Base-by-base conservation (phyloP, 2,329 filamentous ascomycete species). In the Hymenoscyphus occultus region DNA sequence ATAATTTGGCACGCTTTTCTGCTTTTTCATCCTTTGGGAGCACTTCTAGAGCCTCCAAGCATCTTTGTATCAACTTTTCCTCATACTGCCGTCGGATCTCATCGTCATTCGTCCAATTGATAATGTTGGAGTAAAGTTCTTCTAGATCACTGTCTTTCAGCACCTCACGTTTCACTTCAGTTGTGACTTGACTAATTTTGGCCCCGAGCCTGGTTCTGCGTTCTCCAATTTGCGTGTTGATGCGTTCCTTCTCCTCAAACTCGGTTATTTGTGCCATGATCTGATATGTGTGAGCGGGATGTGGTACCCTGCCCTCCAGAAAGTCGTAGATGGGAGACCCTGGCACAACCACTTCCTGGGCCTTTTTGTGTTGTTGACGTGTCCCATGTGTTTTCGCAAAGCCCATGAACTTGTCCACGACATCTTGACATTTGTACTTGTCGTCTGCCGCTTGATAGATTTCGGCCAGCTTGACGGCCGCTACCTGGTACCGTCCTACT, bases 41-140 rank as follows among this genome's bases (percentile, higher is more conserved):
- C 35, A 91, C 88, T 9, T 90, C 77, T 0, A 99, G 83, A 5
- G 86, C 84, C 64, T 97, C 93, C 70, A 93, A 90, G 67, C 89
- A 91, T 74, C 93, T 86, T 68, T 90, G 85, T 3, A 99, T 78
- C 14, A 97, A 82, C 78, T 94, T 98, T 76, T 98, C 93, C 76
- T 99, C 96, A 68, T 94, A 96, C 45, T 85, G 84, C 45, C 94
- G 88, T 57, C 95, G 86, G 40, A 92, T 76, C 28, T 94, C 91
- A 74, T 99, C 95, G 72, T 98, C 92, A 64, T 81, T 86, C 10
- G 90, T 89, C 95, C 95, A 99, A 74, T 97, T 88, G 73, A 97
- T 93, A 60, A 97, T 83, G 61, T 92, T 84, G 64, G 86, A 86
- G 74, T 97, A 98, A 57, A 96, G 79, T 42, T 87, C 80, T 72